Percentiles rank a stretch among this genome's conserved stretches.
These are phyloP conservation scores for Spizellomyces sp. DNA, from an alignment of 192 early-diverging fungal species.

Conservation along the genomic window DNA sequence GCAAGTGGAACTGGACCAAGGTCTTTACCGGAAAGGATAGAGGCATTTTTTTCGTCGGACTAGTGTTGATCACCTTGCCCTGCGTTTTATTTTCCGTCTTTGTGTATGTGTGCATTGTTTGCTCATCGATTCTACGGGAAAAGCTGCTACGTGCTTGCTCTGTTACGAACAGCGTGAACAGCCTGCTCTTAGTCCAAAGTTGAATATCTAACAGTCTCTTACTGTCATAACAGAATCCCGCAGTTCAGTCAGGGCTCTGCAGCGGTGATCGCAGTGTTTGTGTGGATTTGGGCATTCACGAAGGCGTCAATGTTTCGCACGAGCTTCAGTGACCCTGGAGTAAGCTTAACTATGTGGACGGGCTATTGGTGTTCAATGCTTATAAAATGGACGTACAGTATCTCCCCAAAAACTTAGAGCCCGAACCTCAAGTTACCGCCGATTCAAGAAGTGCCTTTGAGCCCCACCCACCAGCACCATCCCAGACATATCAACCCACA, in stretches of 20 bases:
- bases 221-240: conserved; percentile 8
- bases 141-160: not conserved
- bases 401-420: too few species aligned
- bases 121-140: conserved; percentile 7
- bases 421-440: too few species aligned
- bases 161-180: too few species aligned
- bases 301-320: conserved; percentile 36
- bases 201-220: too few species aligned
- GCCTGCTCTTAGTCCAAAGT: too few species aligned
- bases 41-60: conserved; percentile 32
- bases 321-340: conserved; percentile 47
- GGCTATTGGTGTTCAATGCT: too few species aligned
- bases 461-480: not conserved
- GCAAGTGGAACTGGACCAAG: not conserved
- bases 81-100: conserved; percentile 28
- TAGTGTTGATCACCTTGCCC: conserved; percentile 30
- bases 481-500: not conserved
- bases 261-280: conserved; percentile 32
- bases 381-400: too few species aligned
- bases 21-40: not conserved
- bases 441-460: too few species aligned
- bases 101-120: conserved; percentile 27
- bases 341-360: conserved; percentile 12
- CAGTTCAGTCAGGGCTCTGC: conserved; percentile 1
- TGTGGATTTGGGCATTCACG: conserved; percentile 34